These are phyloP conservation scores for Neurospora sp. DNA, from an alignment of 495 filamentous ascomycete genomes.

Conservation along the genomic window DNA sequence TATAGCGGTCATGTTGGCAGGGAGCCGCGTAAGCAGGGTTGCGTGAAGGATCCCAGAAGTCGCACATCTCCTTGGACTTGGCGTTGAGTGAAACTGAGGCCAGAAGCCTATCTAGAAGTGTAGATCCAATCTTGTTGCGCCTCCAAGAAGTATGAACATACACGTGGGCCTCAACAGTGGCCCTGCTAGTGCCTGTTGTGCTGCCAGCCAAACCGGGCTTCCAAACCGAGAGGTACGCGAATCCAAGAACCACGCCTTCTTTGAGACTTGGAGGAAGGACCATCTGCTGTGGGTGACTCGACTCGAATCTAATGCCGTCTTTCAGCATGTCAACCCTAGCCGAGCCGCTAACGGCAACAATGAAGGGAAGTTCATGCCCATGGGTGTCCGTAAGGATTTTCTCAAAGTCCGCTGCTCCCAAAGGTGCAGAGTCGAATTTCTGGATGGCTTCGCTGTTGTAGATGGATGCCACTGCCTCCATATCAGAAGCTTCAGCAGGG, in stretches of 20 bases:
- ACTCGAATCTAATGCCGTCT: neutral
- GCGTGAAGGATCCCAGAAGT: slow-evolving; percentile 19
- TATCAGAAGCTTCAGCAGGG: slow-evolving; percentile 21
- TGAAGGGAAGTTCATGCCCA: slow-evolving; percentile 25
- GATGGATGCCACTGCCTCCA: slow-evolving; percentile 18
- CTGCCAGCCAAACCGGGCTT: slow-evolving; percentile 15
- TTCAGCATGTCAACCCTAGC: neutral
- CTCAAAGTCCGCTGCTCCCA: slow-evolving; percentile 11
- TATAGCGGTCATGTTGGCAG: slow-evolving; percentile 11
- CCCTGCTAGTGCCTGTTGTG: slow-evolving; percentile 11
- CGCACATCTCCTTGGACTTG: slow-evolving; percentile 12
- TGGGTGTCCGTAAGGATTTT: slow-evolving; percentile 13
- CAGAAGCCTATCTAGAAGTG: slow-evolving; percentile 28
- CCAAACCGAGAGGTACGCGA: slow-evolving; percentile 23
- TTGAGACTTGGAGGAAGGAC: neutral
- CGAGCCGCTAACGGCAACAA: slow-evolving; percentile 28
- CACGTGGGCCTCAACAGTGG: slow-evolving; percentile 21
- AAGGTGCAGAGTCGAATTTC: slow-evolving; percentile 18
- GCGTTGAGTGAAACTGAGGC: slow-evolving; percentile 16
- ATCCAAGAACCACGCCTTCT: slow-evolving; percentile 23
- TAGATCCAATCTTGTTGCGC: slow-evolving; percentile 25
- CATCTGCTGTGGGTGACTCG: neutral
- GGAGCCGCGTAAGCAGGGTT: slow-evolving; percentile 12
- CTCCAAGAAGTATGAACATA: slow-evolving; percentile 26
- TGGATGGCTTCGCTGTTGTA: slow-evolving; percentile 33